These are phyloP conservation scores for Metschnikowia aberdeeniae DNA, from an alignment of 805 yeast species.

Conservation along the genomic window DNA sequence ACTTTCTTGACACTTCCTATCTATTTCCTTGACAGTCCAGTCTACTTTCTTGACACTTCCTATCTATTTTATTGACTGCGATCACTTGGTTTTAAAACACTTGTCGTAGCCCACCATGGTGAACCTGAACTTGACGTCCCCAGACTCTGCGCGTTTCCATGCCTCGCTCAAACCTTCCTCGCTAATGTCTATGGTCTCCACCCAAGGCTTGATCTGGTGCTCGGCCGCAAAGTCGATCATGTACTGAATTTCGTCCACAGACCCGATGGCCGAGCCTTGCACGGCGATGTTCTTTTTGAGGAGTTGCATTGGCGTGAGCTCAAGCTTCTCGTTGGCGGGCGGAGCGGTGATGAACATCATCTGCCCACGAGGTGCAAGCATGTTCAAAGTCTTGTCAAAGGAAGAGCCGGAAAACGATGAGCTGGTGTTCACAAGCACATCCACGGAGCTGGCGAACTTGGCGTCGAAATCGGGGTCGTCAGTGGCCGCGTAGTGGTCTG, in stretches of 20 bases:
- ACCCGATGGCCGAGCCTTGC: conserved; percentile 16
- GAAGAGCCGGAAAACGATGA: conserved; percentile 18
- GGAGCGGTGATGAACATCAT: conserved; percentile 17
- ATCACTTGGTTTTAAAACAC: conserved; percentile 11
- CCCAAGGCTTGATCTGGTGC: conserved; percentile 18
- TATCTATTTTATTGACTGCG: no score
- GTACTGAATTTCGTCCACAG: conserved; percentile 14
- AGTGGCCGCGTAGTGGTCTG: conserved; percentile 34
- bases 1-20: no score
- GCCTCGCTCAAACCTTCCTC: conserved; percentile 16
- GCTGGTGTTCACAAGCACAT: conserved; percentile 15
- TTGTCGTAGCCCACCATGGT: conserved; percentile 18
- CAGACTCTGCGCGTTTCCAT: conserved; percentile 15
- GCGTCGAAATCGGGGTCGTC: conserved; percentile 20
- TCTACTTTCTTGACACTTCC: background rate
- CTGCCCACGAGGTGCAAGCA: conserved; percentile 16
- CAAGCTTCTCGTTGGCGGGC: conserved; percentile 9
- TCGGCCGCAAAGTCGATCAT: conserved; percentile 19
- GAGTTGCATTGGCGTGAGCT: conserved; percentile 10
- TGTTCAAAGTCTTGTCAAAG: conserved; percentile 12
- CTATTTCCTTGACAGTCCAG: no score
- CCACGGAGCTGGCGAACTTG: conserved; percentile 12
- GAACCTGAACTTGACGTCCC: conserved; percentile 17
- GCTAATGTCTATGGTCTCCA: conserved; percentile 16
- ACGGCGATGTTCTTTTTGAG: conserved; percentile 14